Conservation (phyloP, 2,329 filamentous ascomycete species). For the Sclerotinia nivalis region DNA sequence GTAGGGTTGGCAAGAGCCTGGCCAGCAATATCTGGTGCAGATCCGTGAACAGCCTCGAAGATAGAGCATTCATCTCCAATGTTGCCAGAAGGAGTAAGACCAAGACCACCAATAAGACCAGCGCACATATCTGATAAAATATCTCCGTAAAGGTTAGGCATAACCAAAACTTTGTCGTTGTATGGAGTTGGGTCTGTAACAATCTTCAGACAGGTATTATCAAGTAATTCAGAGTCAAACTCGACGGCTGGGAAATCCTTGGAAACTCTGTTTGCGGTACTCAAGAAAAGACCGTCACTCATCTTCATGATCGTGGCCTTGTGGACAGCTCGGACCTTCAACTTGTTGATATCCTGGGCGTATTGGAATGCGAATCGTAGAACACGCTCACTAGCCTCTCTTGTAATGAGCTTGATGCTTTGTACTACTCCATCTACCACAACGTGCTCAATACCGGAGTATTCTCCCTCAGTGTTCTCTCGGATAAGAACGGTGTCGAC, state of each 20-base stretch:
- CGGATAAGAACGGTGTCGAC: constrained; percentile 97
- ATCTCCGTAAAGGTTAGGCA: constrained; percentile 98
- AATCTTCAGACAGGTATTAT: constrained; percentile 99
- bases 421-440: constrained; percentile 98
- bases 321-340: constrained; percentile 97
- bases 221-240: constrained; percentile 96
- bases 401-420: constrained; percentile 99
- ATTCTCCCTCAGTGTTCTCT: constrained; percentile 99
- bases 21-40: constrained; percentile 93
- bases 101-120: constrained; percentile 95
- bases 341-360: constrained; percentile 87
- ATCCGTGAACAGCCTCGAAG: constrained; percentile 99
- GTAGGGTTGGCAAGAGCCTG: constrained; percentile 97
- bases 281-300: constrained; percentile 97
- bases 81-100: constrained; percentile 96
- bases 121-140: constrained; percentile 99
- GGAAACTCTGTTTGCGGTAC: constrained; percentile 77
- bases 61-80: constrained; percentile 99
- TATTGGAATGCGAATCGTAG: constrained; percentile 98
- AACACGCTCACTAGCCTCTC: constrained; percentile 90
- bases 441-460: constrained; percentile 98
- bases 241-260: constrained; percentile 96
- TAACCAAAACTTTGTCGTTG: constrained; percentile 98
- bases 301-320: constrained; percentile 99
- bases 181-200: constrained; percentile 94